A percentile compares a stretch with the other conserved stretches of the same genome.
phyloP scores from a whole-genome alignment of 2,329 filamentous ascomycete genomes.

The Colletotrichum magnum region DNA sequence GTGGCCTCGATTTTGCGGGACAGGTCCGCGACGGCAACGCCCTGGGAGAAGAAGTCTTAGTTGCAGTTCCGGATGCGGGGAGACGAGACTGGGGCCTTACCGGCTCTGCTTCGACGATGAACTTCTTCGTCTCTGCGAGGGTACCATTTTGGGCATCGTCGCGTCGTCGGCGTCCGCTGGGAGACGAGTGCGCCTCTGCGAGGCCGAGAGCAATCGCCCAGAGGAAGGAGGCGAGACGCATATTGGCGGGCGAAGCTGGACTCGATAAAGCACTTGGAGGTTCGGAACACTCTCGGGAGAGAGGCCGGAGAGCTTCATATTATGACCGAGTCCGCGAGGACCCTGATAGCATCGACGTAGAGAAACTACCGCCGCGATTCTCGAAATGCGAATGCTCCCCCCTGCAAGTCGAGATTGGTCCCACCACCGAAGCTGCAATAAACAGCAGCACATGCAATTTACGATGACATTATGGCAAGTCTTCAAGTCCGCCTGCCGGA shows the following conservation, averaged over 20 bases:
- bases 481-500: conserved; percentile 3
- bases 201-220: background rate
- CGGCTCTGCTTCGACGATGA: conserved; percentile 42
- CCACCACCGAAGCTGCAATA: conserved; percentile 3
- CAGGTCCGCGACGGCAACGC: conserved; percentile 33
- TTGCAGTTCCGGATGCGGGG: rapidly evolving
- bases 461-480: background rate
- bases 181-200: background rate
- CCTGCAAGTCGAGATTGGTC: background rate
- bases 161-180: background rate
- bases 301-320: background rate
- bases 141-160: background rate
- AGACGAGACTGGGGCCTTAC: conserved; percentile 9
- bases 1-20: conserved; percentile 34
- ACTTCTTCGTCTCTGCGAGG: conserved; percentile 29
- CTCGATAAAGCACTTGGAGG: background rate
- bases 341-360: conserved; percentile 15
- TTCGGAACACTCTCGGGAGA: no score
- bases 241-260: background rate
- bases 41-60: conserved; percentile 11
- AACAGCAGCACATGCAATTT: background rate
- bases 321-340: background rate
- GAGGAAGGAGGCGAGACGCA: background rate
- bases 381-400: background rate
- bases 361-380: background rate